These are phyloP conservation scores for Plasmodium blacklocki DNA, from an alignment of 169 alveolate species.

Conservation along the genomic window DNA sequence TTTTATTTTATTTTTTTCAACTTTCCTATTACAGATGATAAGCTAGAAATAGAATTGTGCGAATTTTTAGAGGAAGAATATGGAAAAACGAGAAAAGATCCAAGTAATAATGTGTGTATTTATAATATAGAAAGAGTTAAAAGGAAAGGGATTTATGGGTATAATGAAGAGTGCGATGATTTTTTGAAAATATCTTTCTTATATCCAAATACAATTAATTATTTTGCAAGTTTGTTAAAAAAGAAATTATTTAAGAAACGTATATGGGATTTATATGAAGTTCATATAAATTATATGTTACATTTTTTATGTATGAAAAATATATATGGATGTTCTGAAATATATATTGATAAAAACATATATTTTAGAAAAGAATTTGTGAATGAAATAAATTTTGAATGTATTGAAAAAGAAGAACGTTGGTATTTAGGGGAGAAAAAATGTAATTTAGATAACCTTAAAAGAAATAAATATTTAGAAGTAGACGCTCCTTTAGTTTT, in stretches of 20 bases:
- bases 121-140: constrained; percentile 70
- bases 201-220: constrained; percentile 42
- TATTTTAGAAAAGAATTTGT: constrained; percentile 57
- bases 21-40: constrained; percentile 4
- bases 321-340: constrained; percentile 72
- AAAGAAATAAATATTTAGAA: constrained; percentile 56
- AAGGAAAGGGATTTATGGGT: constrained; percentile 66
- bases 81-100: constrained; percentile 36
- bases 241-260: constrained; percentile 63
- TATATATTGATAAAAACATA: constrained; percentile 27
- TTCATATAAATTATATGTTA: constrained; percentile 68
- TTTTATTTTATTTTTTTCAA: neutral
- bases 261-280: constrained; percentile 66
- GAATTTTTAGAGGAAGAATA: constrained; percentile 58
- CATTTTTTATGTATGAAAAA: constrained; percentile 66
- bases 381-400: constrained; percentile 31
- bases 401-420: constrained; percentile 36
- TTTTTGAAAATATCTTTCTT: constrained; percentile 51
- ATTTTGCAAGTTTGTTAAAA: constrained; percentile 63
- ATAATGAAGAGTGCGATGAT: constrained; percentile 43
- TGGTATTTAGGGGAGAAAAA: constrained; percentile 30
- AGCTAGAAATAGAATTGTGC: constrained; percentile 40
- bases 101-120: constrained; percentile 18
- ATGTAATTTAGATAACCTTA: constrained; percentile 17
- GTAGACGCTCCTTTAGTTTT: constrained; percentile 34